Evolutionary conservation across 768 basidiomycete genomes (phyloP).

Genomic region (Russula virescens): DNA sequence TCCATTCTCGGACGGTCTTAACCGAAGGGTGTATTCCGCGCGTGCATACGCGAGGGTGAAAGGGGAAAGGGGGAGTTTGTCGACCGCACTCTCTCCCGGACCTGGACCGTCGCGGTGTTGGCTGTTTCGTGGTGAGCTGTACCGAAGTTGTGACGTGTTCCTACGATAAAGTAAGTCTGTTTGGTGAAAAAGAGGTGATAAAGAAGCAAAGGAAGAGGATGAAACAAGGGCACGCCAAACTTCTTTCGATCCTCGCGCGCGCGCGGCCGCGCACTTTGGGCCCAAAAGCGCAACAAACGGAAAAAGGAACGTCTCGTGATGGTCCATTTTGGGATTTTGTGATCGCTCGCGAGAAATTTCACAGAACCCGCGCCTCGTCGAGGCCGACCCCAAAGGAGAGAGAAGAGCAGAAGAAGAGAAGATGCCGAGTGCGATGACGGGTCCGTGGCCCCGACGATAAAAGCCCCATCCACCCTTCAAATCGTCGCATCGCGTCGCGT

Average conservation of each 20-base stretch:
- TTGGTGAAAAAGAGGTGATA: background rate
- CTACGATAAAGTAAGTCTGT: conserved; percentile 1
- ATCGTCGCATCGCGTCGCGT: no score
- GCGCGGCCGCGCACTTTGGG: background rate
- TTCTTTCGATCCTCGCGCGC: conserved; percentile 3
- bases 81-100: background rate
- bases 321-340: background rate
- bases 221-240: background rate
- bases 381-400: background rate
- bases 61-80: background rate
- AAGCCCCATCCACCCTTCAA: background rate
- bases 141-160: background rate
- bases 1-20: background rate
- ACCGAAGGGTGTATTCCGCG: background rate
- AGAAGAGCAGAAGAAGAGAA: background rate
- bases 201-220: background rate
- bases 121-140: background rate
- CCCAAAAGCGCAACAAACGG: background rate
- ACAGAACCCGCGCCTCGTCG: background rate
- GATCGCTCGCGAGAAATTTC: conserved; percentile 5
- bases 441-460: background rate
- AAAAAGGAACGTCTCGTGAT: background rate
- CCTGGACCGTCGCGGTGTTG: no score
- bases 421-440: background rate
- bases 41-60: no score